Evolutionary conservation across 306 rosid genomes (phyloP), one percentile per base, ranked within the genome.

Genomic region (Rosa rugosa): DNA sequence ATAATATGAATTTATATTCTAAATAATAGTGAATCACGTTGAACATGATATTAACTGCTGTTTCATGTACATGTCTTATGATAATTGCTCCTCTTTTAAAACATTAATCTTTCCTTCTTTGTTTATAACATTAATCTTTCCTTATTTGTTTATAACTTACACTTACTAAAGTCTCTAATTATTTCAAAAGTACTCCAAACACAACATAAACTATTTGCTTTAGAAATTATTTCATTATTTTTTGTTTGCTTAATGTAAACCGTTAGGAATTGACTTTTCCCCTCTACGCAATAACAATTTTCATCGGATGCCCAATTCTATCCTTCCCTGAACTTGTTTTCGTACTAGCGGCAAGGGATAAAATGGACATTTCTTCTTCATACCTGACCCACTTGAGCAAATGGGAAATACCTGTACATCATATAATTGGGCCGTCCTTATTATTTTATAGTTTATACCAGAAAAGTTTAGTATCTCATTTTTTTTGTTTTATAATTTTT

Each of bases 241-340:
- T 20, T 20, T 18, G 5, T 14, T 68, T n/a, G 34, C 34, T 68
- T 42, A 18, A 4, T 68, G 4, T 49, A 89, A 85, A 88, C 94
- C 86, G 94, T 86, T 91, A 83, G 90, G 89, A 79, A 89, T 89
- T 89, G 96, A 93, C 93, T 91, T 91, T 11, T 86, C 77, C 77
- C 86, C 86, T 73, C 86, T 82, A 85, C 84, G 92, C 88, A 84
- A 86, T 82, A 64, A 86, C 89, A 84, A 89, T 81, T 8, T 42
- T 80, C 22, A 49, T n/a, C 0, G 3, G 10, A 44, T 80, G n/a
- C 49, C 59, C 92, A 62, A 23, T 85, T 84, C 80, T 84, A 25
- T 57, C 96, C 89, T 84, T 76, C 1, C 11, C 1, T 1, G 1
- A 14, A 34, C 40, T 49, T 51, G 70, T 51, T 64, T 63, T 72